Evolutionary conservation across 2,329 filamentous ascomycete species (phyloP).

Genomic region (Xylaria sp.): DNA sequence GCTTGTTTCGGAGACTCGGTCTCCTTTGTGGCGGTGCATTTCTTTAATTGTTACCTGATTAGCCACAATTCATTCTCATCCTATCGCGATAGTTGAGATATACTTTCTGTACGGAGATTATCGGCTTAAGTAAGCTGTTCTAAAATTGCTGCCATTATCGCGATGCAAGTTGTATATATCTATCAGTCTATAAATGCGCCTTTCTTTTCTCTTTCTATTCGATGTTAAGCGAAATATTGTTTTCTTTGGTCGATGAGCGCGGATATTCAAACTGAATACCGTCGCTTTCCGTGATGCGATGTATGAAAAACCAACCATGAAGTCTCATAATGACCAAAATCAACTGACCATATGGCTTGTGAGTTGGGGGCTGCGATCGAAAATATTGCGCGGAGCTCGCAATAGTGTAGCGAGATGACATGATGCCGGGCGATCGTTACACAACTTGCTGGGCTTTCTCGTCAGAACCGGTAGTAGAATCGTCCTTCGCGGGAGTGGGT

Average conservation of each 20-base stretch:
- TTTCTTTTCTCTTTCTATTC: slow-evolving; percentile 2
- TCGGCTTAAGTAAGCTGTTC: slow-evolving; percentile 12
- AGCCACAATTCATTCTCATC: slow-evolving; percentile 22
- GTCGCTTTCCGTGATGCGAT: not conserved
- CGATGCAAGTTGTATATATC: slow-evolving; percentile 1
- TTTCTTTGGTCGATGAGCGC: not conserved
- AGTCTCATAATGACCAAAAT: not conserved
- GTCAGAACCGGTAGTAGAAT: slow-evolving; percentile 27
- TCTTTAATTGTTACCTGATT: too few relatives aligned
- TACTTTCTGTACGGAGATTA: not conserved
- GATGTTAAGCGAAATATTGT: not conserved
- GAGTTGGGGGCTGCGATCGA: not conserved
- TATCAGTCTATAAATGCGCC: slow-evolving; percentile 8
- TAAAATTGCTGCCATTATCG: not conserved
- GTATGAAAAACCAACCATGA: not conserved
- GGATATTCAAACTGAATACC: not conserved
- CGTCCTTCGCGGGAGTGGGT: slow-evolving; percentile 18
- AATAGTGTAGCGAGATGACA: not conserved
- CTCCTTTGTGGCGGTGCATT: slow-evolving; percentile 29
- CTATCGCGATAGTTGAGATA: too few relatives aligned
- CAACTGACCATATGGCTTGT: not conserved
- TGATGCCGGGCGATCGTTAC: not conserved
- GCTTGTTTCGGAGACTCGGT: slow-evolving; percentile 41
- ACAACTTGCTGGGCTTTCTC: slow-evolving; percentile 35
- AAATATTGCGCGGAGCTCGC: not conserved